phyloP scores from a whole-genome alignment of 306 rosid species.

The Malus asiatica region DNA sequence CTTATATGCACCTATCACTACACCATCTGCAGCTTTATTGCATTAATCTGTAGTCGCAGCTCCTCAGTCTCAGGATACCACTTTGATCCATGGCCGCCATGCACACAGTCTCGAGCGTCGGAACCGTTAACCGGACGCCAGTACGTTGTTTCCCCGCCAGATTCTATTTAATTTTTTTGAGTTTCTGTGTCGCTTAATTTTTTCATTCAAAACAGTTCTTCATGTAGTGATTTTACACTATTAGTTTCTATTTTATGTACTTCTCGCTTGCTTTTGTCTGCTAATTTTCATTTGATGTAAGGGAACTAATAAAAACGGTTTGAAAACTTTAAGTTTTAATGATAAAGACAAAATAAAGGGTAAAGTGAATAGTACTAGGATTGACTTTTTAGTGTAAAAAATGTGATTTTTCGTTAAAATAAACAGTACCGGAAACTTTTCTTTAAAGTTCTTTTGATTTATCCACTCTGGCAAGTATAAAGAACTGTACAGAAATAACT shows the following conservation, averaged over 20 bases:
- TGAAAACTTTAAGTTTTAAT: too few species aligned
- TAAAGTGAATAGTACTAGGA: too few species aligned
- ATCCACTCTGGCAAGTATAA: too few species aligned
- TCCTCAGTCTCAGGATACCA: neutral
- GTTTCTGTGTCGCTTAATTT: neutral
- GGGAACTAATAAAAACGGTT: too few species aligned
- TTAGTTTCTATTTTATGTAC: neutral
- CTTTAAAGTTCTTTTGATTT: too few species aligned
- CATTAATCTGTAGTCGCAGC: neutral
- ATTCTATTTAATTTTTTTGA: neutral
- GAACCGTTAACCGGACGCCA: conserved; percentile 19
- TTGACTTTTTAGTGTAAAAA: too few species aligned
- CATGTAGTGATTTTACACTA: neutral
- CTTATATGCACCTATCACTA: neutral
- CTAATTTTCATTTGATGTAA: too few species aligned
- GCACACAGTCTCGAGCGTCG: conserved; percentile 22
- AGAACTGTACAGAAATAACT: neutral
- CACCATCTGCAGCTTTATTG: neutral
- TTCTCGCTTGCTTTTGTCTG: neutral
- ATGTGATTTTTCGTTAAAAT: too few species aligned
- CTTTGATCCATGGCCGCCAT: conserved; percentile 26
- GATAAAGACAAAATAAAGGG: too few species aligned
- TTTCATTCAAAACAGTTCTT: too few species aligned
- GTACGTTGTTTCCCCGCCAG: conserved; percentile 11
- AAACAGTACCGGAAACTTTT: too few species aligned